Evolutionary conservation across 768 basidiomycete species (phyloP).

Genomic region (Lentinula aciculospora): DNA sequence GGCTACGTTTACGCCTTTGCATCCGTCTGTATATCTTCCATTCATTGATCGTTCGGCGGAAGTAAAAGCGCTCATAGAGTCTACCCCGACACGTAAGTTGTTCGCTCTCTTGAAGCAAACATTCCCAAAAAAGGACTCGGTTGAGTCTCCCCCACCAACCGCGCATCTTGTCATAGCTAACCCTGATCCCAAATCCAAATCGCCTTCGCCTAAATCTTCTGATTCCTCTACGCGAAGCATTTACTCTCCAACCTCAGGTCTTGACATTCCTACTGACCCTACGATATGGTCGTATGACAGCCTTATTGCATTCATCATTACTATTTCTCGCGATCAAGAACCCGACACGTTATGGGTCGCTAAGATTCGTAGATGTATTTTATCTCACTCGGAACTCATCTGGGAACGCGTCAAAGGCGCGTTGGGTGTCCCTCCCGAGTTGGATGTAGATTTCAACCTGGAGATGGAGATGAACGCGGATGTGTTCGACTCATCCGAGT

Average conservation of each 20-base stretch:
- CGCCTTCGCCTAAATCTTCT: constrained; percentile 21
- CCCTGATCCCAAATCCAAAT: constrained; percentile 13
- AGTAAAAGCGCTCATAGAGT: constrained; percentile 61
- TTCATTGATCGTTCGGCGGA: constrained; percentile 82
- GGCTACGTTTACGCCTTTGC: constrained; percentile 69
- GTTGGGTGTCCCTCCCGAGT: constrained; percentile 80
- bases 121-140: constrained; percentile 34
- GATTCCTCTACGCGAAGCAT: constrained; percentile 14
- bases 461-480: constrained; percentile 24
- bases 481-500: constrained; percentile 22
- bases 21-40: constrained; percentile 74
- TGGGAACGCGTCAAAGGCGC: constrained; percentile 91
- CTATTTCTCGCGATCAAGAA: constrained; percentile 52
- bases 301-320: constrained; percentile 63
- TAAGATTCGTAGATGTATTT: constrained; percentile 68
- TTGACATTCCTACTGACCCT: constrained; percentile 45
- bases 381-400: constrained; percentile 74
- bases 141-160: constrained; percentile 6
- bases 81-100: constrained; percentile 61
- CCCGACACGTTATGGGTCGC: constrained; percentile 72
- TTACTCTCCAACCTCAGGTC: constrained; percentile 14
- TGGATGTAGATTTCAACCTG: constrained; percentile 53
- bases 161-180: constrained; percentile 12
- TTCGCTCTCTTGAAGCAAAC: constrained; percentile 72
- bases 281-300: constrained; percentile 68